Base-by-base conservation (phyloP, 495 filamentous ascomycete genomes). In the Penicillium roqueforti region DNA sequence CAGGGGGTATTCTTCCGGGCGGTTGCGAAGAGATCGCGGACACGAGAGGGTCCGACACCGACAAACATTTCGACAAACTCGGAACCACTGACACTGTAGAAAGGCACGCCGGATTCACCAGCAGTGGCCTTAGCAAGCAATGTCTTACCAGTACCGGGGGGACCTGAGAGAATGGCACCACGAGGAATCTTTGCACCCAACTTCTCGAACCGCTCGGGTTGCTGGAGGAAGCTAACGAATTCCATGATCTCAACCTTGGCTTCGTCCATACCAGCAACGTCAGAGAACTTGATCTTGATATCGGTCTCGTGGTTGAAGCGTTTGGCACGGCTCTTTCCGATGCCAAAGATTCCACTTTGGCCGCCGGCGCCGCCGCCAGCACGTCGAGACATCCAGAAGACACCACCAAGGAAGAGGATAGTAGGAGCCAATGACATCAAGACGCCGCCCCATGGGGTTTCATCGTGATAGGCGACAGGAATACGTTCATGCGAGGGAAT, bases 1-100 rank as follows among this genome's bases (percentile, higher is more conserved):
- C 93, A 98, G 3, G 93, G 93, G 4, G 95, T 87, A 70, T 91
- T 93, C 76, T 96, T 97, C 37, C 95, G 81, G 10, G 93, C 93
- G 58, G 88, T 96, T 41, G 89, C 86, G 60, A 98, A 98, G 34
- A 98, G 80, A 71, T 98, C 93, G 65, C 93, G 83, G 38, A 98
- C 93, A 65, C 93, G 83, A 9, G 91, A 96, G 31, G 93, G 87
- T 74, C 93, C 93, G 47, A 98, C 93, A 80, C 93, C 93, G 38
- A 98, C 93, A 62, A 97, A 98, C 91, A 98, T 97, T 73, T 98
- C 93, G 36, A 98, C 91, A 61, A 98, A 98, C 65, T 98, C 93
- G 20, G 93, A 98, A 63, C 93, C 93, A 71, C 91, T 96, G 70
- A 97, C 95, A 62, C 86, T 96, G 80, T 88, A 98, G 80, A 98